Conservation (phyloP, 2,329 filamentous ascomycete species). For the Tolypocladium paradoxum region DNA sequence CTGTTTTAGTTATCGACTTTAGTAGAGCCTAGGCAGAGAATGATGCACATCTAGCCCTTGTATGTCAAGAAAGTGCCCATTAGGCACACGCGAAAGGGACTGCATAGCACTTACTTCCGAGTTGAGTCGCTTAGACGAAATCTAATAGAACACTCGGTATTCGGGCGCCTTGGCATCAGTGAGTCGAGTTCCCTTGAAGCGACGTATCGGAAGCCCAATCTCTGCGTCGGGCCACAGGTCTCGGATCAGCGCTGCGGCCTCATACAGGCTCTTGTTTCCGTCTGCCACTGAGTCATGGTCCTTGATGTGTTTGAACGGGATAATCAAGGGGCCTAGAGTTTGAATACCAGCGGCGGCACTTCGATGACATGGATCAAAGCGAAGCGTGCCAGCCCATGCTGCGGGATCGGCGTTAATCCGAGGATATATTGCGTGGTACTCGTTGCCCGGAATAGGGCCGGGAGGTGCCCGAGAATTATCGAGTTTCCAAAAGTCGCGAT, state of each 20-base stretch:
- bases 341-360: not conserved
- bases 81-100: not conserved
- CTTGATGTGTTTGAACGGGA: not conserved
- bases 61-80: not conserved
- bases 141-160: not conserved
- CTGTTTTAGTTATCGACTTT: too few species aligned
- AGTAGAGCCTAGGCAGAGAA: too few species aligned
- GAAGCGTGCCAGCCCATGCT: not conserved
- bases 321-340: not conserved
- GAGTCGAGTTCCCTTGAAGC: not conserved
- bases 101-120: not conserved
- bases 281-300: not conserved
- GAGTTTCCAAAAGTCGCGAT: not conserved
- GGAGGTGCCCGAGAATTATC: not conserved
- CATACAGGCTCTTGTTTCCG: not conserved
- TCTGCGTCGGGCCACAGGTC: not conserved
- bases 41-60: not conserved
- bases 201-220: not conserved
- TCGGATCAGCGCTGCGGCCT: not conserved
- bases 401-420: not conserved
- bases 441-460: not conserved
- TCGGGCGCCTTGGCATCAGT: not conserved
- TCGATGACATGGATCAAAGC: not conserved
- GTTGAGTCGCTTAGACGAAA: not conserved
- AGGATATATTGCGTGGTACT: not conserved